phyloP scores from a whole-genome alignment of 306 rosid genomes.

The Casuarina equisetifolia region DNA sequence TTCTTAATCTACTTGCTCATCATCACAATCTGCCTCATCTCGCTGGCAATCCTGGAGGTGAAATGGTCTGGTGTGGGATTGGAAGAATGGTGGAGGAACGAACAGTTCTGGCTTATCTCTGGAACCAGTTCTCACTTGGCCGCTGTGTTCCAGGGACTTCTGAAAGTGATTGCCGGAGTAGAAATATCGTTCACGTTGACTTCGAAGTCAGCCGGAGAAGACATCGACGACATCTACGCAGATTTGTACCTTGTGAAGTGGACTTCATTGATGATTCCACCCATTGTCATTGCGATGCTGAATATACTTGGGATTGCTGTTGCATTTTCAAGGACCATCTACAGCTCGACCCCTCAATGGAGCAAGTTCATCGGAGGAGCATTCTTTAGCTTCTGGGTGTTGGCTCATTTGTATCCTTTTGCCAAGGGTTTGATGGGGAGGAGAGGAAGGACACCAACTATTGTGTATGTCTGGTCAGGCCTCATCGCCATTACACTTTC shows the following conservation, averaged over 20 bases:
- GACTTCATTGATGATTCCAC: constrained; percentile 55
- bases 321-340: constrained; percentile 47
- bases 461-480: constrained; percentile 59
- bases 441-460: constrained; percentile 54
- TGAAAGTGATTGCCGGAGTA: constrained; percentile 53
- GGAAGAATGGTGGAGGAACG: constrained; percentile 63
- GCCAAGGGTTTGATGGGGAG: constrained; percentile 62
- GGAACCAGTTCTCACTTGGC: constrained; percentile 58
- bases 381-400: constrained; percentile 56
- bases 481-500: constrained; percentile 57
- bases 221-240: constrained; percentile 33
- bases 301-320: constrained; percentile 47
- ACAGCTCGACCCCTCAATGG: constrained; percentile 42
- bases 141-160: constrained; percentile 49
- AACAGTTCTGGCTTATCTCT: constrained; percentile 60
- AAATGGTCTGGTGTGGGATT: constrained; percentile 54
- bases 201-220: constrained; percentile 44
- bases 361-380: constrained; percentile 49
- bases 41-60: constrained; percentile 45
- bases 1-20: constrained; percentile 44
- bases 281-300: constrained; percentile 48
- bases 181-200: constrained; percentile 59
- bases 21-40: constrained; percentile 40
- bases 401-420: constrained; percentile 60
- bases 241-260: constrained; percentile 53